Base-by-base conservation (phyloP, 2,329 filamentous ascomycete genomes). In the Hirsutella rhossiliensis region DNA sequence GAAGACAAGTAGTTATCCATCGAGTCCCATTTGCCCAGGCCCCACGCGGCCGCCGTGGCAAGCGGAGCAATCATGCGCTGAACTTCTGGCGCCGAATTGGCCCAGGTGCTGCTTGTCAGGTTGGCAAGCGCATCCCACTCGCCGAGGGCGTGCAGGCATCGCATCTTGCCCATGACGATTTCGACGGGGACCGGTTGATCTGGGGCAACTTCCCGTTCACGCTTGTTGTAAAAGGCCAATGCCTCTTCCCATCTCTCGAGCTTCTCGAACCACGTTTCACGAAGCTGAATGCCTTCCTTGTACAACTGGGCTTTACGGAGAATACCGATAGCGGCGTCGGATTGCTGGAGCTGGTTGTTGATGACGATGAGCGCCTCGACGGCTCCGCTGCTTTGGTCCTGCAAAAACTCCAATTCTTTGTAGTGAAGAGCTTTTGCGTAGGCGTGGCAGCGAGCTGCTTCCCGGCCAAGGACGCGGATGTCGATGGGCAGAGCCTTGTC, bases 231-330 rank as follows among this genome's bases (percentile, higher is more conserved):
- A 40, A 92, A 94, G 39, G 82, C 80, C 45, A 99, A 71, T 3
- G 92, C 92, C 63, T 98, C 94, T 52, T 98, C 94, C 94, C 94
- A 99, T 47, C 92, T 81, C 62, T 97, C 88, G 40, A 99, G 69
- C 67, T 96, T 97, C 64, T 98, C 94, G 53, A 96, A 98, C 92
- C 92, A 99, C 0, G 89, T 96, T 66, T 99, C 92, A 47, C 94
- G 87, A 41, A 98, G 73, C 58, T 94, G 87, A 28, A 99, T 94
- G 13, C 78, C 78, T 57, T 98, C 92, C 53, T 87, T 86, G 62
- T 97, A 98, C 38, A 87, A 79, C 62, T 98, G 92, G 9, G 92
- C 92, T 65, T 95, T 95, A 42, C 92, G 82, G 45, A 99, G 72
- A 48, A 99, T 99, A 63, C 92, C 92, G 54, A 99, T 97, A 37